Conservation (phyloP, 2,329 filamentous ascomycete species). For the Orbilia javanica region DNA sequence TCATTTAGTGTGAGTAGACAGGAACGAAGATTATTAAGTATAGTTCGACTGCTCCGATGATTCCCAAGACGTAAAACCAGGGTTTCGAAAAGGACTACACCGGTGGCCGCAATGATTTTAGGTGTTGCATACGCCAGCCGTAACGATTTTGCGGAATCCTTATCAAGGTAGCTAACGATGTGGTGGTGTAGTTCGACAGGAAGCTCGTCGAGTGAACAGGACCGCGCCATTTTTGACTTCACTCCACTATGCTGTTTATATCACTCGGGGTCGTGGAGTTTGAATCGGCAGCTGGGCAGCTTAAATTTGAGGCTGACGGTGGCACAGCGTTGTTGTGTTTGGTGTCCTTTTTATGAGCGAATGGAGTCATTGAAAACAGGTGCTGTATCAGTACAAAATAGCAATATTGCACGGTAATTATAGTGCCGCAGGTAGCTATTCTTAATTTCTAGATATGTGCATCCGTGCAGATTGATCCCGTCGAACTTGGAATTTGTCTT, state of each 20-base stretch:
- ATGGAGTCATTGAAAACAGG: too few species aligned
- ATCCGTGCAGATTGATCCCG: too few species aligned
- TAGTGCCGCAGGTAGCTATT: too few species aligned
- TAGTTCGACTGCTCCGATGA: neutral
- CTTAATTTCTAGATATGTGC: too few species aligned
- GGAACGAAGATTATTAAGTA: neutral
- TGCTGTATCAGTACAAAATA: too few species aligned
- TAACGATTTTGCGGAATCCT: constrained; percentile 4
- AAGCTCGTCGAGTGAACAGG: neutral
- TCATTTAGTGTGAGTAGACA: neutral
- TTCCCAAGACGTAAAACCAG: constrained; percentile 29
- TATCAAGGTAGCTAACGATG: constrained; percentile 3
- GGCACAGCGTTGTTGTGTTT: too few species aligned
- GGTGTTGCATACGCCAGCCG: neutral
- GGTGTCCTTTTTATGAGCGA: too few species aligned
- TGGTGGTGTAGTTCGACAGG: neutral
- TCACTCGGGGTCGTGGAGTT: too few species aligned
- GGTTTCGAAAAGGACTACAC: constrained; percentile 5
- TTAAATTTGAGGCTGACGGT: too few species aligned
- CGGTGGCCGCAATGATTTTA: neutral
- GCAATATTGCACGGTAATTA: too few species aligned
- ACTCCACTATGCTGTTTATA: neutral
- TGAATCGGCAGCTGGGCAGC: too few species aligned
- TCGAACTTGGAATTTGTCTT: neutral
- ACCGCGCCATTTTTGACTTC: neutral